These are phyloP conservation scores for Pseudogymnoascus sp. DNA, from an alignment of 2,329 filamentous ascomycete genomes.

Conservation along the genomic window DNA sequence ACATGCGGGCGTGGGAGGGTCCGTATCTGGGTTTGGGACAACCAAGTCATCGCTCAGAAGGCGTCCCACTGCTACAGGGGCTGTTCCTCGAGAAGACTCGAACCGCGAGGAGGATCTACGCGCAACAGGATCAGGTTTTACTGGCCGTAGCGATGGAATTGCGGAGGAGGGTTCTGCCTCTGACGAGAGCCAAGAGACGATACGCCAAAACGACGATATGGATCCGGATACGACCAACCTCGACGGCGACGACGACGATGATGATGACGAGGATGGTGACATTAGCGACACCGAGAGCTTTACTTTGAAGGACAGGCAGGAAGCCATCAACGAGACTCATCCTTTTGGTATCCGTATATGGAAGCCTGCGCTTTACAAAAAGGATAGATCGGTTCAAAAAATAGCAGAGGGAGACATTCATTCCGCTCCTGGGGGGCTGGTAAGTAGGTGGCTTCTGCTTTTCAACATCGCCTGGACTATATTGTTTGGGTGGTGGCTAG, in stretches of 20 bases:
- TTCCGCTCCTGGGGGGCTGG: conserved; percentile 80
- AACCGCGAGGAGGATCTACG: conserved; percentile 38
- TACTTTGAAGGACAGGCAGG: conserved; percentile 90
- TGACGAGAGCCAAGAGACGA: conserved; percentile 16
- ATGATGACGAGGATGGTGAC: conserved; percentile 58
- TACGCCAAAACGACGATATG: conserved; percentile 17
- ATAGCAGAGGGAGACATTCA: conserved; percentile 96
- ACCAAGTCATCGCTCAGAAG: conserved; percentile 38
- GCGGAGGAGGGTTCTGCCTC: conserved; percentile 14
- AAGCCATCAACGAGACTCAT: conserved; percentile 97
- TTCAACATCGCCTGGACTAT: conserved; percentile 90
- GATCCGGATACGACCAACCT: conserved; percentile 23
- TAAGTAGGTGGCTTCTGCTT: conserved; percentile 74
- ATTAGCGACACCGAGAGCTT: conserved; percentile 95
- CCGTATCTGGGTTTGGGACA: conserved; percentile 28
- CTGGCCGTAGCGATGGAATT: conserved; percentile 9
- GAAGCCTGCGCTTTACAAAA: conserved; percentile 98
- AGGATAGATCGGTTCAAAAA: conserved; percentile 90
- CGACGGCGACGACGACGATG: conserved; percentile 36
- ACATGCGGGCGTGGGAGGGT: conserved; percentile 26
- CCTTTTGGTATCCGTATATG: conserved; percentile 97
- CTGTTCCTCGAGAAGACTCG: conserved; percentile 42
- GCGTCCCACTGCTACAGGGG: conserved; percentile 38
- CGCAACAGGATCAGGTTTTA: conserved; percentile 18
- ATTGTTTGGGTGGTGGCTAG: conserved; percentile 94